A percentile compares a stretch with the other conserved stretches of the same genome.
Evolutionary conservation across 2,329 filamentous ascomycete genomes (phyloP).

Genomic region (Fusarium solani-melongenae): DNA sequence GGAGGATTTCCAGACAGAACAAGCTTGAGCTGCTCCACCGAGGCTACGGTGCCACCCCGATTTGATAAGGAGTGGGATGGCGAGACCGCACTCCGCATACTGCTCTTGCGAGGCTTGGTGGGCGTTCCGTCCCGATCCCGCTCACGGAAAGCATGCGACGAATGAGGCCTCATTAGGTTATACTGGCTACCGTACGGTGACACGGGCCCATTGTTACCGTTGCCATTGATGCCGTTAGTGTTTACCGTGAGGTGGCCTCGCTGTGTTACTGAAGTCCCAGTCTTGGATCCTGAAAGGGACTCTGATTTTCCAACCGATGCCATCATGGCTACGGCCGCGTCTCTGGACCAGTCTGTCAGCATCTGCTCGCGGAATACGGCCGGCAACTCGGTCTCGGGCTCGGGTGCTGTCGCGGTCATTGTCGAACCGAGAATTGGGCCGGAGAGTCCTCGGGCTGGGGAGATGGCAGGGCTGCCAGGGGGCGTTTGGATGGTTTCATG

Average conservation of each 20-base stretch:
- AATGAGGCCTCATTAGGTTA: slow-evolving; percentile 60
- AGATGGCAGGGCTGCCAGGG: slow-evolving; percentile 74
- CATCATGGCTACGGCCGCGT: slow-evolving; percentile 74
- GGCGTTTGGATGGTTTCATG: slow-evolving; percentile 70
- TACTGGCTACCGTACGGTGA: slow-evolving; percentile 63
- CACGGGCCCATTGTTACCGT: slow-evolving; percentile 49
- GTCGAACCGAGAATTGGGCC: slow-evolving; percentile 69
- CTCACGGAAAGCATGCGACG: slow-evolving; percentile 53
- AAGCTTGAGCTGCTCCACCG: slow-evolving; percentile 73
- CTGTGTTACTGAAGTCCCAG: slow-evolving; percentile 66
- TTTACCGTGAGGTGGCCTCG: slow-evolving; percentile 70
- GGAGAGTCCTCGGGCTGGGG: slow-evolving; percentile 73
- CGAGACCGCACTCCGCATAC: slow-evolving; percentile 63
- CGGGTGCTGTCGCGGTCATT: slow-evolving; percentile 52
- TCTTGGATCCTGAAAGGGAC: slow-evolving; percentile 80
- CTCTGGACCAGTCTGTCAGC: slow-evolving; percentile 82
- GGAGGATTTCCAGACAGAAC: slow-evolving; percentile 65
- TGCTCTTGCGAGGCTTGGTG: slow-evolving; percentile 63
- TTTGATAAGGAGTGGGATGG: slow-evolving; percentile 56
- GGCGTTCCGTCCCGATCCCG: slow-evolving; percentile 46
- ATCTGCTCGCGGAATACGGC: slow-evolving; percentile 77
- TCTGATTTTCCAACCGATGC: slow-evolving; percentile 76
- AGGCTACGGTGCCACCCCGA: slow-evolving; percentile 62
- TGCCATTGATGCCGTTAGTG: slow-evolving; percentile 52
- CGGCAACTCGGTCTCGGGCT: slow-evolving; percentile 69